A percentile compares a stretch with the other conserved stretches of the same genome.
Evolutionary conservation across 2,329 filamentous ascomycete genomes (phyloP).

Genomic region (Arthrobotrys pseudoclavata): DNA sequence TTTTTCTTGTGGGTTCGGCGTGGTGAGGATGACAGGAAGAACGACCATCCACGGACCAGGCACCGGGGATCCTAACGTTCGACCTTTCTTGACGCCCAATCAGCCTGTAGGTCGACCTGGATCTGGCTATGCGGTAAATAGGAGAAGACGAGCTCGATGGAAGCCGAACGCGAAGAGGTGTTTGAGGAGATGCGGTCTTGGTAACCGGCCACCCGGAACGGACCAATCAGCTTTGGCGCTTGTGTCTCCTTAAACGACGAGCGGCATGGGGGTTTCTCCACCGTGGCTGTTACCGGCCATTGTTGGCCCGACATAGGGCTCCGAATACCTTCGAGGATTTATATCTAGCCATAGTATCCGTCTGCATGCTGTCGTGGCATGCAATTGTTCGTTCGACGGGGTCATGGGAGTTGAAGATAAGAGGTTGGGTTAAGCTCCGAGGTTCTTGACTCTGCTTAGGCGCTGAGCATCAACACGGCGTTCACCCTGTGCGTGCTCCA

Average conservation of each 20-base stretch:
- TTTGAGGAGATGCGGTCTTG: conserved; percentile 55
- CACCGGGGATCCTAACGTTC: conserved; percentile 23
- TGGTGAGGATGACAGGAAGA: conserved; percentile 41
- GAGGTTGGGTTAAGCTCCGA: conserved; percentile 49
- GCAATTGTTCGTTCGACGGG: conserved; percentile 34
- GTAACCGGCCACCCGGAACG: conserved; percentile 8
- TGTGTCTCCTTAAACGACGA: conserved; percentile 30
- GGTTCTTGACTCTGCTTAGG: conserved; percentile 15
- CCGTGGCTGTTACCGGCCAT: conserved; percentile 27
- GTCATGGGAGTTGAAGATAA: conserved; percentile 22
- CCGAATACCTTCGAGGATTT: conserved; percentile 46
- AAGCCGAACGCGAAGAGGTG: conserved; percentile 39
- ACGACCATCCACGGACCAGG: conserved; percentile 18
- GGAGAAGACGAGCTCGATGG: conserved; percentile 40
- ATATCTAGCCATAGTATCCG: conserved; percentile 20
- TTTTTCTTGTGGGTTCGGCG: background rate
- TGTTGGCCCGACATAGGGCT: conserved; percentile 34
- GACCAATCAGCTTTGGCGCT: conserved; percentile 52
- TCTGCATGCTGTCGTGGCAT: conserved; percentile 53
- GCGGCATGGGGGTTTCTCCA: conserved; percentile 35
- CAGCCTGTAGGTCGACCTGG: conserved; percentile 42
- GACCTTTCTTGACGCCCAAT: conserved; percentile 47
- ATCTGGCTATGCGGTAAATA: conserved; percentile 59
- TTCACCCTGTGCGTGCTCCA: conserved; percentile 3
- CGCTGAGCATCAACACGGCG: conserved; percentile 27